These are phyloP conservation scores for Parafenestella ontariensis DNA, from an alignment of 2,329 filamentous ascomycete genomes.

Conservation along the genomic window DNA sequence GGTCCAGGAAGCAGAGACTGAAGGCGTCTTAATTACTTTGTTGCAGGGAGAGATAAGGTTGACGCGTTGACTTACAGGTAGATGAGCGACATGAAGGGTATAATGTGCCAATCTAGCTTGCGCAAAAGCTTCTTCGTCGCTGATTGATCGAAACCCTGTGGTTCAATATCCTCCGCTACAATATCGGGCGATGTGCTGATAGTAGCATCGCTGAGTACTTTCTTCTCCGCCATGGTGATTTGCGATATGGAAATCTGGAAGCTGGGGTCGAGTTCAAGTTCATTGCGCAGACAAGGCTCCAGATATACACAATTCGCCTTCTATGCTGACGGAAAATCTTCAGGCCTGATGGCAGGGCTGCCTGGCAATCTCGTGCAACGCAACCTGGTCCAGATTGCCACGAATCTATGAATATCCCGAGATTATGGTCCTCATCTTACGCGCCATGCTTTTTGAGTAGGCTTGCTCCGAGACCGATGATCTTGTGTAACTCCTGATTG, in stretches of 20 bases:
- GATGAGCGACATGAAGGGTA: conserved; percentile 66
- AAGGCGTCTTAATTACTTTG: background rate
- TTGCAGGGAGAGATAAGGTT: conserved; percentile 2
- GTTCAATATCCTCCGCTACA: conserved; percentile 29
- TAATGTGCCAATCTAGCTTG: conserved; percentile 63
- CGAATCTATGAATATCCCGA: conserved; percentile 1
- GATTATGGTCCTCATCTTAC: conserved; percentile 2
- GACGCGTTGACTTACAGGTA: conserved; percentile 55
- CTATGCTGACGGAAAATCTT: background rate
- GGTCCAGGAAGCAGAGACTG: conserved; percentile 60
- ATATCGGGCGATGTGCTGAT: conserved; percentile 14
- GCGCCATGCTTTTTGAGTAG: conserved; percentile 13
- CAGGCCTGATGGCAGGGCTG: background rate
- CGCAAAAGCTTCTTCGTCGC: conserved; percentile 61
- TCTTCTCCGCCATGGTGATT: conserved; percentile 19
- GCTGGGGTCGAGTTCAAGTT: no score
- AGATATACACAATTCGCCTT: conserved; percentile 2
- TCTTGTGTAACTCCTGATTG: conserved; percentile 19
- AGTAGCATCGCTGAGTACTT: conserved; percentile 8
- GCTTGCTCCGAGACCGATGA: conserved; percentile 16
- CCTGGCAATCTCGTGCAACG: conserved; percentile 4
- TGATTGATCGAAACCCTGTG: conserved; percentile 45
- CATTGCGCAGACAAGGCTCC: no score
- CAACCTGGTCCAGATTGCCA: background rate
- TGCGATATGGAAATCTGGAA: background rate